Base-by-base conservation (phyloP, 2,329 filamentous ascomycete genomes). In the Xylaria multiplex region DNA sequence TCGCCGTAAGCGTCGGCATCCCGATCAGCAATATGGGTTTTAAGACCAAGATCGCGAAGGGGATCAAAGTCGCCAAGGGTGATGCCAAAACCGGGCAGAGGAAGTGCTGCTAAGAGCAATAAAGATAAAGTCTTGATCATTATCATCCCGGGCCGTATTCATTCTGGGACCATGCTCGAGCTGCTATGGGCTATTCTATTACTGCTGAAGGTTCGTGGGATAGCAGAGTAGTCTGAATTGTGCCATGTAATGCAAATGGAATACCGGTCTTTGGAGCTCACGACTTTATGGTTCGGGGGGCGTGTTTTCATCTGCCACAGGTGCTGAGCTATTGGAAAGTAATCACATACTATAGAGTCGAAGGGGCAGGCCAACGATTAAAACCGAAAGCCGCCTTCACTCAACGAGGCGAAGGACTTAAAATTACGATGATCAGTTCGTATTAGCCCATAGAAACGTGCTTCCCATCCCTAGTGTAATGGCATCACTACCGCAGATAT, bases 121-220 rank as follows among this genome's bases (percentile, higher is more conserved):
- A 59, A 45, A 57, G 40, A 56, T 19, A 62, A 40, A 49, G 19
- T 9, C 6, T 50, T 48, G 27, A 40, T 40, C 53, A 32, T 53
- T 45, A 45, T 60, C 66, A 67, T 69, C 19, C 49, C 59, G 35
- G 11, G 61, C 30, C 14, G 37, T 57, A 16, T 19, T 55, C 13
- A 53, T 42, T 4, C 16, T 32, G 7, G 16, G 22, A 50, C 64
- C 22, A 59, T 64, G 46, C 30, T 49, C 19, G 37, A 59, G 22
- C 14, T 59, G 22, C 52, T 49, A 65, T 67, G 14, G n/a, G 30
- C 11, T 37, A 43, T 45, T 16, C 37, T 49, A 46, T 55, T 59
- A n/a, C 22, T 32, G 16, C 27, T 37, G 7, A 14, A 52, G 32
- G 43, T 6, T 50, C n/a, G 37, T 22, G 24, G 30, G 37, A 43